Conservation (phyloP, 768 basidiomycete species). For the Pisolithus microcarpus region DNA sequence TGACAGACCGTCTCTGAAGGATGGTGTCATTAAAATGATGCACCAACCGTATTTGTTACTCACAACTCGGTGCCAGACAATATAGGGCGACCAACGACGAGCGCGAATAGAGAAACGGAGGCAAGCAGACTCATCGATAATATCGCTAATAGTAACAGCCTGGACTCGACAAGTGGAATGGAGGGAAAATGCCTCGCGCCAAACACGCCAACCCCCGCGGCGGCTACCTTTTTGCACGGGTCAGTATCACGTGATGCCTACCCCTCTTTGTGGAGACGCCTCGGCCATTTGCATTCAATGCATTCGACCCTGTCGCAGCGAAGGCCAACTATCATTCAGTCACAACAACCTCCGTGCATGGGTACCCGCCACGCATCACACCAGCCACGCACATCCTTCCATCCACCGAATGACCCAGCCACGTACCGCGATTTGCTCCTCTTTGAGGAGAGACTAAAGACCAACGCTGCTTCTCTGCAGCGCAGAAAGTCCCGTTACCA, state of each 20-base stretch:
- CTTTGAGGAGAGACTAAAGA: slow-evolving; percentile 96
- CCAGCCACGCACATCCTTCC: slow-evolving; percentile 32
- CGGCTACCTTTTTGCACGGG: slow-evolving; percentile 13
- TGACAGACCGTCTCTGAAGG: slow-evolving; percentile 5
- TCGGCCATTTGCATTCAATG: background rate
- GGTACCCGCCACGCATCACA: slow-evolving; percentile 18
- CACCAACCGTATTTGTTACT: slow-evolving; percentile 11
- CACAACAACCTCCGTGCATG: slow-evolving; percentile 13
- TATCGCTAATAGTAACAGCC: background rate
- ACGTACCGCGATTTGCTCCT: slow-evolving; percentile 85
- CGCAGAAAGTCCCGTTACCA: slow-evolving; percentile 78
- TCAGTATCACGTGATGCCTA: slow-evolving; percentile 18
- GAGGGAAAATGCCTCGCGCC: slow-evolving; percentile 16
- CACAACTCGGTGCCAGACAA: slow-evolving; percentile 22
- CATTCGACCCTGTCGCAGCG: background rate
- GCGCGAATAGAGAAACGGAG: slow-evolving; percentile 34
- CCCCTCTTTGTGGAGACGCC: background rate
- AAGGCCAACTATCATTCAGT: background rate
- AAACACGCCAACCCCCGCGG: slow-evolving; percentile 14
- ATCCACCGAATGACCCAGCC: slow-evolving; percentile 65
- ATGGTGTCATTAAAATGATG: slow-evolving; percentile 9
- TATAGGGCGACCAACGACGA: slow-evolving; percentile 40
- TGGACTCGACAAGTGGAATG: background rate
- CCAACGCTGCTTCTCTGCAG: slow-evolving; percentile 77
- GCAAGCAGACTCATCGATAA: slow-evolving; percentile 36